Percentiles rank a stretch among this genome's conserved stretches.
Conservation (phyloP, 1,284 basidiomycete genomes). For the Marasmius tenuissimus region DNA sequence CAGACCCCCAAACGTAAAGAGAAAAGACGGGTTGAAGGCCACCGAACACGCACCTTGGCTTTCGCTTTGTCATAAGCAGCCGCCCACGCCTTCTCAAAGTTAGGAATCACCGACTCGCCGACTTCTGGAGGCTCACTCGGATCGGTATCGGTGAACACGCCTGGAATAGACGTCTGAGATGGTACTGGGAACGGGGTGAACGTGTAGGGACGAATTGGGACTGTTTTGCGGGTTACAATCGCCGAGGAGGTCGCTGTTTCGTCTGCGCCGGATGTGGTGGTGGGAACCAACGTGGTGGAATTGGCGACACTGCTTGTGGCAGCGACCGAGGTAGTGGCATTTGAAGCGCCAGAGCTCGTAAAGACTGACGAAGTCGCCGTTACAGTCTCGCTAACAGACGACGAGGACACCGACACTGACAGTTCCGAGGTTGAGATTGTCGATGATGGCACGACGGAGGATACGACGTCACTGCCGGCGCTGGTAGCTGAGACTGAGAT, state of each 20-base stretch:
- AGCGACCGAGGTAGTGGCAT: background rate
- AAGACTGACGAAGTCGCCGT: background rate
- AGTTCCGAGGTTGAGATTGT: background rate
- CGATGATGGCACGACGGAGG: background rate
- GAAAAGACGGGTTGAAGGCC: constrained; percentile 4
- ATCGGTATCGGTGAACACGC: constrained; percentile 11
- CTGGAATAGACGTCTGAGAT: constrained; percentile 9
- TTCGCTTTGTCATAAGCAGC: constrained; percentile 11
- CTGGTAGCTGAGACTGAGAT: background rate
- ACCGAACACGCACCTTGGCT: constrained; percentile 4
- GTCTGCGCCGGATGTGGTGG: background rate
- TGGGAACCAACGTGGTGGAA: background rate
- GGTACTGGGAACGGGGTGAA: constrained; percentile 4
- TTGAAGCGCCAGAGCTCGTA: background rate
- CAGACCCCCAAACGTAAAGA: background rate
- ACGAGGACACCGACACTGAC: background rate
- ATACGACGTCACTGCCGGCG: background rate
- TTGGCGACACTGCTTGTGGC: background rate
- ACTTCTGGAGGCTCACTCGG: constrained; percentile 11
- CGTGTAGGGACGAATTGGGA: background rate
- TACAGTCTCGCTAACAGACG: background rate
- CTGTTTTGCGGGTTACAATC: background rate
- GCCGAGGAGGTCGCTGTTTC: background rate
- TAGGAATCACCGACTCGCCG: constrained; percentile 8
- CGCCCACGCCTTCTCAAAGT: constrained; percentile 14